Conservation (phyloP, 768 basidiomycete species). For the Suillus subalutaceus region DNA sequence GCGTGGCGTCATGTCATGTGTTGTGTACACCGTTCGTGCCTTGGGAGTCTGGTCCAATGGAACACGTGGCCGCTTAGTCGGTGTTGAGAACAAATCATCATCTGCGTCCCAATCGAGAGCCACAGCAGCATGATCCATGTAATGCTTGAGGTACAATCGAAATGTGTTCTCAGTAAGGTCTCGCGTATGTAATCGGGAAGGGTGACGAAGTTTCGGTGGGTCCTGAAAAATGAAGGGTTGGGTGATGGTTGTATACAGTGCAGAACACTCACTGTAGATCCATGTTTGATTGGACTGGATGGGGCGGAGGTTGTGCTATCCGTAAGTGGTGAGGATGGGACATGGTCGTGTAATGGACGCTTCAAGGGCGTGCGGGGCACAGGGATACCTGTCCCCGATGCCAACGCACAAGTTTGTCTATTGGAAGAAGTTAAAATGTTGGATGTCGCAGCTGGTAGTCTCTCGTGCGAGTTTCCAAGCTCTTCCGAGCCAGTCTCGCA, state of each 20-base stretch:
- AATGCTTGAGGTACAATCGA: conserved; percentile 77
- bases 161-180: conserved; percentile 76
- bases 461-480: conserved; percentile 22
- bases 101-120: conserved; percentile 11
- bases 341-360: conserved; percentile 6
- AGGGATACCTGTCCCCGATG: background rate
- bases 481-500: conserved; percentile 5
- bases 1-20: conserved; percentile 5
- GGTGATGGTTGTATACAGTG: background rate
- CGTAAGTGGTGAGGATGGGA: conserved; percentile 26
- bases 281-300: conserved; percentile 28
- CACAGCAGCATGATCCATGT: conserved; percentile 60
- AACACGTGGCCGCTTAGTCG: conserved; percentile 35
- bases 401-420: background rate
- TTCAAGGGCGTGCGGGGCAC: conserved; percentile 7
- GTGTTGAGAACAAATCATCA: conserved; percentile 19
- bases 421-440: conserved; percentile 17
- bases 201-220: conserved; percentile 65
- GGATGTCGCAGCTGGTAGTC: conserved; percentile 17
- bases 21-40: conserved; percentile 4
- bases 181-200: conserved; percentile 63
- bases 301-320: conserved; percentile 32
- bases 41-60: conserved; percentile 30
- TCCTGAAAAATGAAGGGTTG: conserved; percentile 8
- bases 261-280: conserved; percentile 12